Conservation (phyloP, 1,284 basidiomycete species). For the Salmacisia buchloeana region DNA sequence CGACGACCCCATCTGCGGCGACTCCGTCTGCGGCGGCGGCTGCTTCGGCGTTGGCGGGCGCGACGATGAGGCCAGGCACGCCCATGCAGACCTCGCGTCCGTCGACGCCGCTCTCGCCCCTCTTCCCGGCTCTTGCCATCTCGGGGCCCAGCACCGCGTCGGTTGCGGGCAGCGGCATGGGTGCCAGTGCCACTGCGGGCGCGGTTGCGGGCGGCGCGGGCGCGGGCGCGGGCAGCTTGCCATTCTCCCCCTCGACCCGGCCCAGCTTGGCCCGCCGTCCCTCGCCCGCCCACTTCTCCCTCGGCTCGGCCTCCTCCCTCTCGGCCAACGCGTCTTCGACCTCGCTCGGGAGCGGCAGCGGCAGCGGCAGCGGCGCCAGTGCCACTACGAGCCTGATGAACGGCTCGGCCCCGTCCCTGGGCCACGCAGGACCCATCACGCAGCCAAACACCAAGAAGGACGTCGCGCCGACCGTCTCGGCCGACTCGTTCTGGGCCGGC, state of each 20-base stretch:
- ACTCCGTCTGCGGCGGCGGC: too few species aligned
- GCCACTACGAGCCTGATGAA: too few species aligned
- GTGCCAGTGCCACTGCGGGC: neutral
- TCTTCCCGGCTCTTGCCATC: conserved; percentile 3
- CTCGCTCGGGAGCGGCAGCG: too few species aligned
- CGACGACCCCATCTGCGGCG: too few species aligned
- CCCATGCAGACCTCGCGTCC: conserved; percentile 17
- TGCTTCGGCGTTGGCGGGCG: too few species aligned
- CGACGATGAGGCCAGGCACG: conserved; percentile 6
- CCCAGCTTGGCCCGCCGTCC: conserved; percentile 21
- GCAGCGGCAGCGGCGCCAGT: too few species aligned
- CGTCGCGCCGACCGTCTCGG: conserved; percentile 15
- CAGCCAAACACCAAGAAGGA: conserved; percentile 38
- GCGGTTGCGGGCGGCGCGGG: neutral
- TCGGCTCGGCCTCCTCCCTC: neutral
- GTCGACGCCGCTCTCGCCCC: conserved; percentile 15
- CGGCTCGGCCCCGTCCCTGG: neutral
- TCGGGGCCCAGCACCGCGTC: neutral
- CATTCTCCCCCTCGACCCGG: conserved; percentile 28
- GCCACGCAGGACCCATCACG: conserved; percentile 10
- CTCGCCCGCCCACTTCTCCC: conserved; percentile 11
- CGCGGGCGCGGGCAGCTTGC: too few species aligned
- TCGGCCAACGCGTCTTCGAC: neutral
- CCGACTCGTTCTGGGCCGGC: conserved; percentile 3
- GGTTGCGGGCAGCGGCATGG: neutral